Evolutionary conservation across 164 flowering plant genomes (phyloP), one percentile per base, ranked within the genome.

Genomic region (Kingdonia uniflora): DNA sequence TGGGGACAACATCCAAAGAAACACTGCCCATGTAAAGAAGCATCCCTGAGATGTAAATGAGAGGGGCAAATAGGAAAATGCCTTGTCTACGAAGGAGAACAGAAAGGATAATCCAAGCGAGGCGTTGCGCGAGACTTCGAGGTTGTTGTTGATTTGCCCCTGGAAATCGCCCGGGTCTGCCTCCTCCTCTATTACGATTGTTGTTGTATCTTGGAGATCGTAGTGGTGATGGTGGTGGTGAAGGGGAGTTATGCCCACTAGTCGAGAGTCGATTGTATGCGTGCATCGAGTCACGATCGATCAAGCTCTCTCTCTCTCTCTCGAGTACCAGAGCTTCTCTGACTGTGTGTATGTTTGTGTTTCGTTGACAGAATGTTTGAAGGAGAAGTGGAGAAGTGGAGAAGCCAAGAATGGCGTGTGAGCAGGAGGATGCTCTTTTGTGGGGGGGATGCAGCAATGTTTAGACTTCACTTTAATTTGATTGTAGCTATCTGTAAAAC

Each of bases 11-110:
- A 40, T 85, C 90, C 22, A 85, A 75, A 0, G 78, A 70, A 19
- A 81, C 80, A 39, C 88, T 67, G 20, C 91, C 87, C 90, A 86
- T 83, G 66, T 83, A 86, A 17, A 84, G 75, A 8, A 86, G 68
- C 91, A 86, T 86, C 26, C 87, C 79, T 43, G 85, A 75, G 61
- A 86, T 80, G 64, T 86, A 86, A 38, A 86, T 65, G 15, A 86
- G 68, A 8, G 95, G 95, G 0, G 87, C 90, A 60, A 86, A 81
- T 35, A 86, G 74, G 65, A 86, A 86, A 42, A 86, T 65, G 35
- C 91, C 95, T 61, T 84, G 95, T 0, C 88, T 74, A 13, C 88
- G 84, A 57, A 86, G 78, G 21, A 86, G 63, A 22, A 81, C 72
- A 16, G 91, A 81, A n/a, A 86, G 73, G 12, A 86, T 23, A 26